Conservation (phyloP, 1,139 yeast genomes). For the Geotrichum carabidarum region DNA sequence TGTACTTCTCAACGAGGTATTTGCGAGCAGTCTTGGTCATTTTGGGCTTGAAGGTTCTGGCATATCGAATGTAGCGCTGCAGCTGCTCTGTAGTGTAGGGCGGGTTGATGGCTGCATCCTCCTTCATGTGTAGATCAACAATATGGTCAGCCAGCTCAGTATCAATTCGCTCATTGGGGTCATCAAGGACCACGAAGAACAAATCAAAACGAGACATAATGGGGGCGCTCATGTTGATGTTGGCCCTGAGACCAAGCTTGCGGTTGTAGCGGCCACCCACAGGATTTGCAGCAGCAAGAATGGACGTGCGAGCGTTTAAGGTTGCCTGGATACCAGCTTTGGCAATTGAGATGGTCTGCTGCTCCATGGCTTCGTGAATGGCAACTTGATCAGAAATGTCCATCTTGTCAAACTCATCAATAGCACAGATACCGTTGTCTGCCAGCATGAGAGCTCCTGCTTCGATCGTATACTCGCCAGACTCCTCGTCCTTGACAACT, state of each 20-base stretch:
- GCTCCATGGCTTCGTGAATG: conserved; percentile 99
- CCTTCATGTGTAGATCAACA: conserved; percentile 84
- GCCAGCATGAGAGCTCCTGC: conserved; percentile 99
- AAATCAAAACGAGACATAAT: conserved; percentile 97
- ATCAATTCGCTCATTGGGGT: conserved; percentile 87
- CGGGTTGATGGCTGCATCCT: conserved; percentile 86
- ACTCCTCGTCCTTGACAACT: conserved; percentile 94
- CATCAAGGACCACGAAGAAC: conserved; percentile 91
- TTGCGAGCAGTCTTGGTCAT: conserved; percentile 80
- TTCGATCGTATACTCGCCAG: conserved; percentile 94
- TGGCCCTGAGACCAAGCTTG: conserved; percentile 75
- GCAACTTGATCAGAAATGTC: conserved; percentile 95
- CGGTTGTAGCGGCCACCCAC: conserved; percentile 92
- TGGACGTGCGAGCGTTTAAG: conserved; percentile 90
- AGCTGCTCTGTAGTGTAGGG: conserved; percentile 88
- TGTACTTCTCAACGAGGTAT: conserved; percentile 71
- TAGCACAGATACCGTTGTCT: conserved; percentile 97
- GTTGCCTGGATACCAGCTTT: conserved; percentile 99
- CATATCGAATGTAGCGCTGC: conserved; percentile 83
- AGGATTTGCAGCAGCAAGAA: conserved; percentile 96
- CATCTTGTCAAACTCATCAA: conserved; percentile 98
- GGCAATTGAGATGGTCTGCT: conserved; percentile 95
- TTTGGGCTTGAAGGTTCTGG: conserved; percentile 87
- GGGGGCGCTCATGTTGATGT: conserved; percentile 97
- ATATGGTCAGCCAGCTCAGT: conserved; percentile 88